Conservation (phyloP, 2,329 filamentous ascomycete species). For the Aspergillus cejpii region DNA sequence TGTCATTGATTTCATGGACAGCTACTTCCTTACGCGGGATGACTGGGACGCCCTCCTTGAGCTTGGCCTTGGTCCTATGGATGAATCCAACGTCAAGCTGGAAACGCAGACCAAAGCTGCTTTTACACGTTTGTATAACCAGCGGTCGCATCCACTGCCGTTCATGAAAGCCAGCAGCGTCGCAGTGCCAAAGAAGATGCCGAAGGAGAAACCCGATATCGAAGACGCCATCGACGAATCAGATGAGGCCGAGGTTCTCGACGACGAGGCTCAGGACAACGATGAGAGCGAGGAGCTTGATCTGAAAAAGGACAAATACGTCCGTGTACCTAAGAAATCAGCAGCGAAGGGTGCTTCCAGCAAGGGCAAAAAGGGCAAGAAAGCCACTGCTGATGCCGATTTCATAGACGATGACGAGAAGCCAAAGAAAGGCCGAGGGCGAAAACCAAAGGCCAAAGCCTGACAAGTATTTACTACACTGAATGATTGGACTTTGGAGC, state of each 20-base stretch:
- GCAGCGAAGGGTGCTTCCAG: conserved; percentile 41
- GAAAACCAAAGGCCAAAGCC: conserved; percentile 26
- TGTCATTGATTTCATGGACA: conserved; percentile 93
- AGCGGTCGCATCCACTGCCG: conserved; percentile 76
- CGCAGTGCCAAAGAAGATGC: conserved; percentile 61
- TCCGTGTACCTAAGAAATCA: conserved; percentile 76
- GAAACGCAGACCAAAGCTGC: conserved; percentile 79
- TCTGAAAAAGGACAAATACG: conserved; percentile 90
- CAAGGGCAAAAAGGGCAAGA: conserved; percentile 39
- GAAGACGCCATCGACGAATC: conserved; percentile 95
- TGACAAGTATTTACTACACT: conserved; percentile 3
- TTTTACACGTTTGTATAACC: conserved; percentile 89
- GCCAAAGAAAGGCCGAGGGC: conserved; percentile 47
- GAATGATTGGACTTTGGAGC: not conserved
- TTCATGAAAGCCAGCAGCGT: conserved; percentile 91
- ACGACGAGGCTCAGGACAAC: conserved; percentile 50
- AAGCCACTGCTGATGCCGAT: conserved; percentile 29
- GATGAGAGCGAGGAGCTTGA: conserved; percentile 74
- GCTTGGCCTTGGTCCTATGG: conserved; percentile 78
- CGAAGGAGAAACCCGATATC: conserved; percentile 77
- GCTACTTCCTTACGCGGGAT: conserved; percentile 88
- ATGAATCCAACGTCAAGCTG: conserved; percentile 66
- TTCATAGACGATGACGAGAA: conserved; percentile 42
- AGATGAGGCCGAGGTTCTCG: conserved; percentile 60
- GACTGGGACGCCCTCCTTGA: conserved; percentile 92